Evolutionary conservation across 2,329 filamentous ascomycete genomes (phyloP), one percentile per base, ranked within the genome.

Genomic region (Parastagonospora avenae): DNA sequence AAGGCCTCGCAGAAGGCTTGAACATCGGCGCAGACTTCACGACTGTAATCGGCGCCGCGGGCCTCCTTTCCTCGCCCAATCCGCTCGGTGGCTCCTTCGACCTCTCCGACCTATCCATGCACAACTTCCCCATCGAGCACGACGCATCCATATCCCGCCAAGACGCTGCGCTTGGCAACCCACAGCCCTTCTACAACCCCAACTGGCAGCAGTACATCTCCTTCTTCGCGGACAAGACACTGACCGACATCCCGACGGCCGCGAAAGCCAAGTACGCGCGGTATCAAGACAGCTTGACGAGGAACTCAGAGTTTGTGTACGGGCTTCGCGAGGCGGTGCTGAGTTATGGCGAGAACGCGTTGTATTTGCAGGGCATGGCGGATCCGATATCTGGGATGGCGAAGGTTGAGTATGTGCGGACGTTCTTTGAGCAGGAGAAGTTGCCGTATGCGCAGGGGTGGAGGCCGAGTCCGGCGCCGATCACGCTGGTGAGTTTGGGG

Each of bases 71-170:
- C 31, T 59, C 57, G 0, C 50, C 55, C 2, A 52, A 59, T 29
- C 55, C 60, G 0, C 52, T 61, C 2, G 46, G 35, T 15, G 55
- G 58, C 38, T 54, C 55, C 15, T 63, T 63, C 50, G 55, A 61
- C 46, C 54, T 63, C 3, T 16, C 45, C 40, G 50, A 63, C 8
- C 16, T 63, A 3, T 46, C 45, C 36, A 36, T 40, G 48, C 59
- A 62, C 41, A 62, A 62, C 36, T 60, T 60, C 37, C 57, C 60
- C 31, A 63, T 60, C 35, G 60, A 63, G 38, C 60, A 63, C 42
- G 60, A 63, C 45, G 60, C 58, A 5, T 50, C 44, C 10, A 55
- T 63, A 8, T 61, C 57, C 3, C 55, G 60, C 5, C 53, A 48
- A 19, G 60, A 61, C 4, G 60, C 57, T 5, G 53, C 50, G 8